Evolutionary conservation across 352 stramenopile genomes (phyloP).

Genomic region (Phytophthora fragariaefolia): DNA sequence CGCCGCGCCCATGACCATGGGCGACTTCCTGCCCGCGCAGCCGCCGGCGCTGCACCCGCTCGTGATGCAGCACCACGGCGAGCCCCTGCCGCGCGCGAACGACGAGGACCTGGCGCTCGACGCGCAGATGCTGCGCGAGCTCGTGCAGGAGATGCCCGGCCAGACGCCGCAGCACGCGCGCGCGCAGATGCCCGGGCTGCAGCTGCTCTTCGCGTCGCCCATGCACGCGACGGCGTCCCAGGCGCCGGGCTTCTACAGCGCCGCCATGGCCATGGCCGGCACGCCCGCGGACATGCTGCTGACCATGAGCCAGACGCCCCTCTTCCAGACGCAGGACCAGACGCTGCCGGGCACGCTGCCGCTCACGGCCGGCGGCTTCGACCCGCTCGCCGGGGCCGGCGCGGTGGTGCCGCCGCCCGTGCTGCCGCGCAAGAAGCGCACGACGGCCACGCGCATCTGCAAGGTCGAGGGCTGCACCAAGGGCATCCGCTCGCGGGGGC

Average conservation of each 20-base stretch:
- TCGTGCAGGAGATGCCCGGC: conserved; percentile 45
- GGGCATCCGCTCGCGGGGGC: conserved; percentile 75
- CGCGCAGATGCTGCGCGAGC: conserved; percentile 49
- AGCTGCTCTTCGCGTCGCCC: conserved; percentile 46
- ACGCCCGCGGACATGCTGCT: conserved; percentile 33
- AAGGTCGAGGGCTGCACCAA: conserved; percentile 77
- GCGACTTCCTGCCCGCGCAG: conserved; percentile 19
- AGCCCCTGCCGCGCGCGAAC: conserved; percentile 28
- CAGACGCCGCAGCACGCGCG: conserved; percentile 30
- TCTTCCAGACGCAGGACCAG: conserved; percentile 10
- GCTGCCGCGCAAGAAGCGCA: conserved; percentile 61
- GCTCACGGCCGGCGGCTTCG: conserved; percentile 3
- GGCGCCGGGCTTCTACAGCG: conserved; percentile 29
- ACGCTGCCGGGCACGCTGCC: conserved; percentile 24
- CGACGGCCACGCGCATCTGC: conserved; percentile 68
- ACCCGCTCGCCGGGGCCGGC: not conserved
- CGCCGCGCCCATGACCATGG: conserved; percentile 9
- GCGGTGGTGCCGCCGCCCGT: conserved; percentile 13
- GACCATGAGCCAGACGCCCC: conserved; percentile 30
- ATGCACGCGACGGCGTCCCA: conserved; percentile 25
- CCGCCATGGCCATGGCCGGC: conserved; percentile 25
- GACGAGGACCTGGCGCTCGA: conserved; percentile 50
- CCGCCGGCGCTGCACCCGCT: conserved; percentile 35
- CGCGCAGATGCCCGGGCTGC: conserved; percentile 38
- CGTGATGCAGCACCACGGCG: conserved; percentile 39